phyloP scores from a whole-genome alignment of 192 early-diverging fungal species.

The Coemansia javaensis region DNA sequence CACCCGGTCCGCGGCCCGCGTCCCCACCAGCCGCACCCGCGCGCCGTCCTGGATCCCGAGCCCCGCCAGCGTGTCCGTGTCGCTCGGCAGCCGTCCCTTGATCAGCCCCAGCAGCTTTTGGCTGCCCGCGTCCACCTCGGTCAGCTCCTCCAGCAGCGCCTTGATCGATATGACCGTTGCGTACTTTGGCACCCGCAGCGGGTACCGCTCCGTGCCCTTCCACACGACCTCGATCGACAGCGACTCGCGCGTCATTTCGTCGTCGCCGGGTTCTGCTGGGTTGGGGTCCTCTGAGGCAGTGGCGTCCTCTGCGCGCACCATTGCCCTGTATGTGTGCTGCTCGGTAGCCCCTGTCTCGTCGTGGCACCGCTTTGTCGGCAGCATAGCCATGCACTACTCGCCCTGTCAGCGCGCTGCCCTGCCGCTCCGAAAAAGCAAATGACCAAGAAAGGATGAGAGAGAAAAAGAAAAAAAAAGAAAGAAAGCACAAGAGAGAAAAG shows the following conservation, averaged over 20 bases:
- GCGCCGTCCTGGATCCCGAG: slow-evolving; percentile 23
- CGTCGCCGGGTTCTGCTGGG: neutral
- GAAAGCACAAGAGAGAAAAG: too few relatives aligned
- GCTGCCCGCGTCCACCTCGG: slow-evolving; percentile 56
- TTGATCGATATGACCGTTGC: slow-evolving; percentile 42
- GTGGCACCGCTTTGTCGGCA: slow-evolving; percentile 2
- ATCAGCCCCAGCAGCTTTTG: slow-evolving; percentile 72
- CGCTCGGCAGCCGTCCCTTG: slow-evolving; percentile 58
- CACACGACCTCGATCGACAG: slow-evolving; percentile 25
- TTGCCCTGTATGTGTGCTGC: too few relatives aligned
- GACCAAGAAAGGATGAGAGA: too few relatives aligned
- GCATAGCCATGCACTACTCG: neutral
- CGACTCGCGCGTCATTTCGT: slow-evolving; percentile 40
- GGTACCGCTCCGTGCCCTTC: slow-evolving; percentile 27
- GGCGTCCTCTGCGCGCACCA: neutral
- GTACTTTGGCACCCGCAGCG: slow-evolving; percentile 29
- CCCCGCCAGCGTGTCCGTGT: slow-evolving; percentile 22
- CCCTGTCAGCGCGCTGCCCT: too few relatives aligned
- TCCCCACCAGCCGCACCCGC: slow-evolving; percentile 37
- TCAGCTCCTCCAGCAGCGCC: slow-evolving; percentile 54
- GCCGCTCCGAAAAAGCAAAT: too few relatives aligned
- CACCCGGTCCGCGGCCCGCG: slow-evolving; percentile 16
- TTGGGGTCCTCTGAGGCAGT: too few relatives aligned
- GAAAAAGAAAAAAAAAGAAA: too few relatives aligned
- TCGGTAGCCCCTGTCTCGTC: too few relatives aligned